A percentile compares a stretch with the other conserved stretches of the same genome.
phyloP scores from a whole-genome alignment of 2,329 filamentous ascomycete genomes.

The Aaosphaeria pasadenensis region DNA sequence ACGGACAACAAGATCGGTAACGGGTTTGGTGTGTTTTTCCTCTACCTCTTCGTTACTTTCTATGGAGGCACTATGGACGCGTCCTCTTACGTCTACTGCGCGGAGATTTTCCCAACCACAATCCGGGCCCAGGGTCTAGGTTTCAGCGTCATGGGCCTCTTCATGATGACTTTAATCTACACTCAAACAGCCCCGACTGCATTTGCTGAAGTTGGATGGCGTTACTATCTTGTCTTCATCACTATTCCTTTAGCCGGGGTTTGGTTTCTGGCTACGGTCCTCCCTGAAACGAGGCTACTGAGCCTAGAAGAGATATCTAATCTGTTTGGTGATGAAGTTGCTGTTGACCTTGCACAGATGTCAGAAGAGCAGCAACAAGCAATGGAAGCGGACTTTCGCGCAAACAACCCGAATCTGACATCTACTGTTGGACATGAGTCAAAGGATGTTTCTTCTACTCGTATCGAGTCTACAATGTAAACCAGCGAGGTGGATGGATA shows the following conservation, averaged over 20 bases:
- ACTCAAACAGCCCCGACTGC: background rate
- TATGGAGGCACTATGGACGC: background rate
- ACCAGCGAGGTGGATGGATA: too few species aligned
- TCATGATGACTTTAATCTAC: conserved; percentile 1
- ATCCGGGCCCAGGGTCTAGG: background rate
- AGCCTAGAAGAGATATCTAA: background rate
- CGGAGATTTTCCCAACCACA: conserved; percentile 11
- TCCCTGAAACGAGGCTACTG: background rate
- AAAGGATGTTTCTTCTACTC: too few species aligned
- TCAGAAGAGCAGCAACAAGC: background rate
- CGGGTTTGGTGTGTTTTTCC: conserved; percentile 4
- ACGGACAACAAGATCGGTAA: conserved; percentile 4
- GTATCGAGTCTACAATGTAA: too few species aligned
- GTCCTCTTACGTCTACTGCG: conserved; percentile 10
- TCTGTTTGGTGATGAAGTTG: background rate
- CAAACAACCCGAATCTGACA: too few species aligned
- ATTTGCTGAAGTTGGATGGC: background rate
- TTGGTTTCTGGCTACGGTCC: background rate
- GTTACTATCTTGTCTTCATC: background rate
- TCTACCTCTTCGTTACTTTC: conserved; percentile 3
- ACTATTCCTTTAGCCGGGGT: background rate
- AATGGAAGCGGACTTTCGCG: background rate
- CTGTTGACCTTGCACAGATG: background rate
- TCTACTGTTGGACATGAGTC: too few species aligned
- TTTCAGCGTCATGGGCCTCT: background rate